Conservation (phyloP, 2,329 filamentous ascomycete species). For the Neopestalotiopsis sp. region DNA sequence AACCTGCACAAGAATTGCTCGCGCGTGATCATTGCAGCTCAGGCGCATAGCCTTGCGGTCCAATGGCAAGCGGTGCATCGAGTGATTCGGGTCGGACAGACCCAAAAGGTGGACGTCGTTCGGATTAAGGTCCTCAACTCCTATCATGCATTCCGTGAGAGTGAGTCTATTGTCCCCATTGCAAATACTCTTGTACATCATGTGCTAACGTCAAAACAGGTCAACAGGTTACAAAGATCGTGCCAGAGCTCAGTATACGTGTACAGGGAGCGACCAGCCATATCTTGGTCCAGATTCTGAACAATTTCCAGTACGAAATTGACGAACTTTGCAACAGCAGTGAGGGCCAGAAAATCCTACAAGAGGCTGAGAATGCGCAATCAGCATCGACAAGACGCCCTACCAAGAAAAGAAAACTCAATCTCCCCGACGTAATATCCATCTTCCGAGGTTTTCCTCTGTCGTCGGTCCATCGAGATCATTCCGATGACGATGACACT, state of each 20-base stretch:
- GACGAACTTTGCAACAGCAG: conserved; percentile 28
- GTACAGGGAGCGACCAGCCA: conserved; percentile 29
- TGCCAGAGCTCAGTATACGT: conserved; percentile 32
- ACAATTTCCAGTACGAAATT: conserved; percentile 34
- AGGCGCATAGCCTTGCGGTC: conserved; percentile 30
- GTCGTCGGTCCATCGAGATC: too few species aligned
- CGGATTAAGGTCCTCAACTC: conserved; percentile 33
- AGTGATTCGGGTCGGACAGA: conserved; percentile 37
- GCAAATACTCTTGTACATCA: neutral
- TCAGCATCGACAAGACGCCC: neutral
- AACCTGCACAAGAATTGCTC: conserved; percentile 36
- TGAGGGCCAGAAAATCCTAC: conserved; percentile 23
- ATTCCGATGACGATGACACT: neutral
- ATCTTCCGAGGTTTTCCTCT: neutral
- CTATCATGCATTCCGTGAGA: conserved; percentile 33
- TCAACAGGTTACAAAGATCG: conserved; percentile 35
- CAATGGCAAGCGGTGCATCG: conserved; percentile 35
- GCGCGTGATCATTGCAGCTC: conserved; percentile 33
- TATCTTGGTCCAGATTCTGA: conserved; percentile 31
- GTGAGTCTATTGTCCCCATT: conserved; percentile 15
- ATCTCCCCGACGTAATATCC: neutral
- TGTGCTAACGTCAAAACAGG: neutral
- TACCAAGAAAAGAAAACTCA: neutral
- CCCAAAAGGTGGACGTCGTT: conserved; percentile 30
- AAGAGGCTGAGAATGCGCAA: too few species aligned